Base-by-base conservation (phyloP, 1,284 basidiomycete genomes). In the Uromyces viciae-fabae region DNA sequence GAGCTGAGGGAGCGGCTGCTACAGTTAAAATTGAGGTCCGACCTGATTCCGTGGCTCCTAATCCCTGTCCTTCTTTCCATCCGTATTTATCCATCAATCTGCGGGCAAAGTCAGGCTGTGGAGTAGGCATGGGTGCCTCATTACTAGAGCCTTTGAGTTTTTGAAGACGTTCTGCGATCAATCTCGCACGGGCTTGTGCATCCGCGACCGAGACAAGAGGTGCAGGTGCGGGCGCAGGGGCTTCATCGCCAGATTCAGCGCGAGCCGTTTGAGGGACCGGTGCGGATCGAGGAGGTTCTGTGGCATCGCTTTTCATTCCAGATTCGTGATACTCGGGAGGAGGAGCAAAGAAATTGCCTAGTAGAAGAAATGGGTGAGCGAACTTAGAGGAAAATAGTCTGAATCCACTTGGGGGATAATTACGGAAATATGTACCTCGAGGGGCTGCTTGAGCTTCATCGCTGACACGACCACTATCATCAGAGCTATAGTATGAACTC, bases 61-160 rank as follows among this genome's bases (percentile, higher is more conserved):
- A 89, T 15, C 94, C 95, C 86, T 94, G 91, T 0, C 95, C 95
- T 84, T 94, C 92, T 84, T 93, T 92, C 86, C 97, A 94, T 0
- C 95, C 95, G 92, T 93, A 96, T 87, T 94, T 95, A 5, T 92
- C 91, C 93, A 94, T 94, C 82, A 93, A 85, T 36, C 92, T 90
- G 17, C 91, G 90, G 25, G 92, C 93, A 84, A 94, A 94, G 9
- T 89, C 89, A 76, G 90, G 90, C 0, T 90, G 79, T 28, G 79
- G 62, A 8, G 40, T 17, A 22, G 28, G 17, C 62, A 25, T 60
- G 40, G 40, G 31, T n/a, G 15, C 42, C 9, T 75, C 42, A 42
- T 68, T 49, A 15, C 33, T 56, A 17, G 69, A 64, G n/a, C 33
- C 62, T 33, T 64, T 43, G 42, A 81, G 38, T 54, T 73, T 74